Percentiles rank a stretch among this genome's conserved stretches.
Conservation (phyloP, 768 basidiomycete species). For the Leccinum rimulosum region DNA sequence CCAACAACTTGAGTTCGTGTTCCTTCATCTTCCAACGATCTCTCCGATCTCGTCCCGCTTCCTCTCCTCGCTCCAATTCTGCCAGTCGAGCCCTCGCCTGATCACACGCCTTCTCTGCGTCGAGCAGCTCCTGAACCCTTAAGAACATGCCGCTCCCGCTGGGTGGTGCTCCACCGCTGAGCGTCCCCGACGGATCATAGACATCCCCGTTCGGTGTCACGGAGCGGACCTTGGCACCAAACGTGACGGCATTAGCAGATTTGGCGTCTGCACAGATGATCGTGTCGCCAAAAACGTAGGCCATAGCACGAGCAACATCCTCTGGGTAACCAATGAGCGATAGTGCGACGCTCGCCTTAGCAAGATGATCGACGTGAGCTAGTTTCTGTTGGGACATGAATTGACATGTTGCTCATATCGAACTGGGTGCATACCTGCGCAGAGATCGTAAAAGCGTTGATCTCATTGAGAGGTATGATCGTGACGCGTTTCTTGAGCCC, state of each 20-base stretch:
- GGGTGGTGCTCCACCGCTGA: conserved; percentile 89
- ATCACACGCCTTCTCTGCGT: conserved; percentile 57
- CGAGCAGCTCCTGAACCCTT: conserved; percentile 79
- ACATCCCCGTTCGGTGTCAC: conserved; percentile 95
- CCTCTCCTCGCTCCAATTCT: conserved; percentile 55
- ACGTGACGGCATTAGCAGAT: conserved; percentile 86
- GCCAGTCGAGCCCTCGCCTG: conserved; percentile 48
- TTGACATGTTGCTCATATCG: neutral
- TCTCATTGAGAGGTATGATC: conserved; percentile 92
- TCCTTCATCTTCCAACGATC: conserved; percentile 76
- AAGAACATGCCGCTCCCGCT: conserved; percentile 70
- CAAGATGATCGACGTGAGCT: conserved; percentile 63
- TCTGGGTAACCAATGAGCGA: conserved; percentile 80
- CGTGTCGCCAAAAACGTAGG: conserved; percentile 90
- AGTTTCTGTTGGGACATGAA: conserved; percentile 57
- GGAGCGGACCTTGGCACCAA: conserved; percentile 66
- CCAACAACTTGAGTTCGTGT: conserved; percentile 79
- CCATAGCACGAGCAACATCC: conserved; percentile 85
- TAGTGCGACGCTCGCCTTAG: conserved; percentile 85
- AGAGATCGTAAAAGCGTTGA: conserved; percentile 57
- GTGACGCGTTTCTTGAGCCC: conserved; percentile 85
- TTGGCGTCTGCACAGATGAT: conserved; percentile 88
- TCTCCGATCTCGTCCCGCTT: conserved; percentile 47
- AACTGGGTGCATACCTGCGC: conserved; percentile 41
- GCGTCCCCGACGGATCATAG: conserved; percentile 93